A percentile compares a stretch with the other conserved stretches of the same genome.
Evolutionary conservation across 2,329 filamentous ascomycete genomes (phyloP).

Genomic region (Scytalidium lignicola): DNA sequence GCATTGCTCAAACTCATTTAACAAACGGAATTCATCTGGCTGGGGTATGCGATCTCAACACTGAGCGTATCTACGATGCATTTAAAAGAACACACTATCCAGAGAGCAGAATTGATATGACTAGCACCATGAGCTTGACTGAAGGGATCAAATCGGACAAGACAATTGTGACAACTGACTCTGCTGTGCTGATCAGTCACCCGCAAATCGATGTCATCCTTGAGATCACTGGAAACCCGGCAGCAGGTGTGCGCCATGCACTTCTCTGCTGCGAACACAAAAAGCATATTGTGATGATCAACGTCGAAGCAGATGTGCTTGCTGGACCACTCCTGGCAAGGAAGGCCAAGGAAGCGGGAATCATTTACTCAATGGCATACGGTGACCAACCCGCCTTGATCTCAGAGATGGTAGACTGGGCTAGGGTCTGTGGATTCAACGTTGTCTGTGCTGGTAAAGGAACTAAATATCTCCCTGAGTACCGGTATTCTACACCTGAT

Average conservation of each 20-base stretch:
- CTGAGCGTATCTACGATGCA: conserved; percentile 34
- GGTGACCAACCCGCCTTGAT: conserved; percentile 41
- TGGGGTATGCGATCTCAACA: conserved; percentile 38
- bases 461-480: conserved; percentile 40
- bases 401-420: conserved; percentile 38
- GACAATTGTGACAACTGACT: conserved; percentile 38
- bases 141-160: conserved; percentile 36
- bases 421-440: conserved; percentile 37
- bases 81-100: conserved; percentile 37
- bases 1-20: conserved; percentile 38
- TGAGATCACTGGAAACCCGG: conserved; percentile 38
- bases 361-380: conserved; percentile 43
- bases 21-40: conserved; percentile 37
- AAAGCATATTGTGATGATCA: conserved; percentile 45
- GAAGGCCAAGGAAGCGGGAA: conserved; percentile 38
- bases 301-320: conserved; percentile 40
- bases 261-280: conserved; percentile 40
- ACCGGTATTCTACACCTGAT: conserved; percentile 40
- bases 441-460: conserved; percentile 41
- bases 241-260: conserved; percentile 38
- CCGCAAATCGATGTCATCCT: conserved; percentile 39
- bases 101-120: conserved; percentile 32
- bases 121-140: conserved; percentile 28
- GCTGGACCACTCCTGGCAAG: conserved; percentile 36
- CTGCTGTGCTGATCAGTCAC: conserved; percentile 35